phyloP scores from a whole-genome alignment of 352 stramenopile species.

The Phytophthora tubulina region DNA sequence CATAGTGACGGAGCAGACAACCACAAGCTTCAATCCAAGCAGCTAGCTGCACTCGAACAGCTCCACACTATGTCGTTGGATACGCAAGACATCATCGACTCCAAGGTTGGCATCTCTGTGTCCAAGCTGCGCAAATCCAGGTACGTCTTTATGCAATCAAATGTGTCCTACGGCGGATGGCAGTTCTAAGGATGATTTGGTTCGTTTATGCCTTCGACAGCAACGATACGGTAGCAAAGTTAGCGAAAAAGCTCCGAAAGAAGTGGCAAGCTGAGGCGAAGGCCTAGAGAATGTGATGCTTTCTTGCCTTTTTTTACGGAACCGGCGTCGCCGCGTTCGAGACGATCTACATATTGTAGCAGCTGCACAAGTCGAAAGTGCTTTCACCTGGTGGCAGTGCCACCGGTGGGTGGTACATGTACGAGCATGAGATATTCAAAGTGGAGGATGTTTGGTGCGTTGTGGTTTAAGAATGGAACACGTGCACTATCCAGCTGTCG shows the following conservation, averaged over 20 bases:
- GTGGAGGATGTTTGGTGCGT: background rate
- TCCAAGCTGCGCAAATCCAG: slow-evolving; percentile 83
- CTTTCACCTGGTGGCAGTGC: slow-evolving; percentile 5
- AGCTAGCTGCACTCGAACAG: slow-evolving; percentile 61
- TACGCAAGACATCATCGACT: slow-evolving; percentile 82
- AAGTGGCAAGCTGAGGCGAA: slow-evolving; percentile 82
- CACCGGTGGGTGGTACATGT: slow-evolving; percentile 24
- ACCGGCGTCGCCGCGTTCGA: slow-evolving; percentile 19
- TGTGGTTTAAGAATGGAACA: too few relatives aligned
- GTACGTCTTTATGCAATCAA: slow-evolving; percentile 33
- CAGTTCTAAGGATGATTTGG: background rate
- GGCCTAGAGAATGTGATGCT: slow-evolving; percentile 16
- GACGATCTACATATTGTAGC: slow-evolving; percentile 26
- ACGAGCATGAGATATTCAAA: slow-evolving; percentile 19
- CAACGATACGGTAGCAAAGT: slow-evolving; percentile 67
- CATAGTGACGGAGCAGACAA: slow-evolving; percentile 44
- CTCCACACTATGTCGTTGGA: slow-evolving; percentile 71
- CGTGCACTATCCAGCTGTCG: too few relatives aligned
- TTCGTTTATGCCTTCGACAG: slow-evolving; percentile 30
- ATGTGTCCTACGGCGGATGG: background rate
- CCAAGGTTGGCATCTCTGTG: slow-evolving; percentile 79
- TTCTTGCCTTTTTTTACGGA: slow-evolving; percentile 4
- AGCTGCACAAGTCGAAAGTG: slow-evolving; percentile 16
- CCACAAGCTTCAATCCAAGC: slow-evolving; percentile 48
- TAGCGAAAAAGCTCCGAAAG: slow-evolving; percentile 71